Evolutionary conservation across 345 rosid genomes (phyloP).

Genomic region (Ceriops zippeliana): DNA sequence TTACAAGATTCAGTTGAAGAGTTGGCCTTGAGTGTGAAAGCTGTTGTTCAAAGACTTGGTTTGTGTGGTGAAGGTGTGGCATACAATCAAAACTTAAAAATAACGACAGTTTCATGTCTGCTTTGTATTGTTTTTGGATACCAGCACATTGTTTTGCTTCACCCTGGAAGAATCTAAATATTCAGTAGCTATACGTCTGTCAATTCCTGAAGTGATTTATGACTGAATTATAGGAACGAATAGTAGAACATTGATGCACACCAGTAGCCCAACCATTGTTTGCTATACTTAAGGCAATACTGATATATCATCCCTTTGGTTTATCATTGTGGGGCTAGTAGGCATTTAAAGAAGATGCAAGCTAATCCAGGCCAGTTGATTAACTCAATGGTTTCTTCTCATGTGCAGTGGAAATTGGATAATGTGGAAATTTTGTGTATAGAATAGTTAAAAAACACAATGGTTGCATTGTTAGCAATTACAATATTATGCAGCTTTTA

Average conservation of each 20-base stretch:
- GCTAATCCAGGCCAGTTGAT: background rate
- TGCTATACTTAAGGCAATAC: too few relatives aligned
- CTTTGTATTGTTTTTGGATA: background rate
- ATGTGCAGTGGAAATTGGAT: too few relatives aligned
- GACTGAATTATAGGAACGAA: background rate
- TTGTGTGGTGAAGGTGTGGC: slow-evolving; percentile 58
- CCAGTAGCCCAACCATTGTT: background rate
- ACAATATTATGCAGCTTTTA: too few relatives aligned
- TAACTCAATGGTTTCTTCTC: background rate
- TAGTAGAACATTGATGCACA: background rate
- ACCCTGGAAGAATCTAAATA: background rate
- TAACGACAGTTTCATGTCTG: background rate
- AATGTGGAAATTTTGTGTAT: too few relatives aligned
- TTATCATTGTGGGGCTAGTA: background rate
- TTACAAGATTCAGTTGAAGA: slow-evolving; percentile 56
- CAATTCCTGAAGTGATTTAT: background rate
- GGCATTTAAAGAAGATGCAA: background rate
- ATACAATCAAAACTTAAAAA: background rate
- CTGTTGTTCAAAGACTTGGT: slow-evolving; percentile 61
- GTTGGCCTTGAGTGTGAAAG: slow-evolving; percentile 69
- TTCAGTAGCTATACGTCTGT: background rate
- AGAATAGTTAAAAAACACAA: too few relatives aligned
- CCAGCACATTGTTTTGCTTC: background rate
- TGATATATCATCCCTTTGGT: background rate
- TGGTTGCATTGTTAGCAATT: too few relatives aligned